A percentile compares a stretch with the other conserved stretches of the same genome.
These are phyloP conservation scores for Alternaria brassicicola DNA, from an alignment of 2,329 filamentous ascomycete genomes.

Conservation along the genomic window DNA sequence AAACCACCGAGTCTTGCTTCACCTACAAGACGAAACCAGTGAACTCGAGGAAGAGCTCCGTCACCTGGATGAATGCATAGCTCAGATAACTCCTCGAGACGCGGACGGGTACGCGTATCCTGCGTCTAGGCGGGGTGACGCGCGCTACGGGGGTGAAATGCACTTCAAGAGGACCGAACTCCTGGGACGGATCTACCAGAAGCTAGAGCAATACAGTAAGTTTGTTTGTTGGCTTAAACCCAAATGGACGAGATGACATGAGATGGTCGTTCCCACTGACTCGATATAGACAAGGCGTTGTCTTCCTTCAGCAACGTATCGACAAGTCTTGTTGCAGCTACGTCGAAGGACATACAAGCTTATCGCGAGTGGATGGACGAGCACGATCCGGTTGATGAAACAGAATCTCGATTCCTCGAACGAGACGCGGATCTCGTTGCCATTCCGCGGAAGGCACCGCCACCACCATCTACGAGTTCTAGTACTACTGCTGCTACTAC, in stretches of 20 bases:
- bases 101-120: slow-evolving; percentile 50
- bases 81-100: slow-evolving; percentile 44
- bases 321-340: slow-evolving; percentile 58
- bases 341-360: slow-evolving; percentile 57
- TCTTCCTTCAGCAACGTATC: slow-evolving; percentile 62
- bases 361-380: slow-evolving; percentile 64
- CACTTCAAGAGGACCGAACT: slow-evolving; percentile 66
- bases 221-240: not conserved
- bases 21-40: slow-evolving; percentile 83
- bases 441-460: slow-evolving; percentile 28
- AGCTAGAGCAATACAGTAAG: slow-evolving; percentile 71
- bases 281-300: slow-evolving; percentile 56
- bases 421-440: slow-evolving; percentile 61
- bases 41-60: slow-evolving; percentile 81
- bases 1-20: slow-evolving; percentile 80
- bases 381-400: slow-evolving; percentile 62
- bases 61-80: slow-evolving; percentile 67
- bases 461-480: not conserved
- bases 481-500: slow-evolving; percentile 6
- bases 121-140: slow-evolving; percentile 66
- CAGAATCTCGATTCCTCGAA: slow-evolving; percentile 67
- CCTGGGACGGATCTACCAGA: slow-evolving; percentile 67
- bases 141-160: slow-evolving; percentile 61
- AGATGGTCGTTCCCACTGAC: slow-evolving; percentile 17
- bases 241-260: not conserved